Percentiles rank a stretch among this genome's conserved stretches.
Conservation (phyloP, 164 flowering plant species). For the Vitis cinerea region DNA sequence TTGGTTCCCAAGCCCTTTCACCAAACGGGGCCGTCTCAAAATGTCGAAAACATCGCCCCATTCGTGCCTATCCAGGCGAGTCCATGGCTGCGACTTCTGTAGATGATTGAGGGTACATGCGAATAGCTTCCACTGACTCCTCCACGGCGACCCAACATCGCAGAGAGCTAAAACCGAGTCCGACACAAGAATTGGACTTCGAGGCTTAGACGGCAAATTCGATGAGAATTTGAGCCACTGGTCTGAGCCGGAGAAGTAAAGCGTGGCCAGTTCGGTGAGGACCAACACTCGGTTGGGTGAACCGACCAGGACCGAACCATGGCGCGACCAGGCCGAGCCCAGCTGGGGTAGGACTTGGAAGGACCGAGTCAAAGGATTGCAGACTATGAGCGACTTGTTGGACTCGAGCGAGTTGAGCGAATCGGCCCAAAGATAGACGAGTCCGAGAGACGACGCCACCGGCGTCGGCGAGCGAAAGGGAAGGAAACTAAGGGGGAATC, state of each 20-base stretch:
- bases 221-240: constrained; percentile 77
- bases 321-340: constrained; percentile 97
- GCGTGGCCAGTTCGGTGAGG: constrained; percentile 72
- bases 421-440: constrained; percentile 72
- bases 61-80: constrained; percentile 61
- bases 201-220: constrained; percentile 76
- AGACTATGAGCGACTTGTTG: constrained; percentile 52
- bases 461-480: constrained; percentile 45
- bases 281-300: constrained; percentile 55
- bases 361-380: constrained; percentile 73
- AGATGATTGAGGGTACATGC: constrained; percentile 30
- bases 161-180: constrained; percentile 62
- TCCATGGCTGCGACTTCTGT: constrained; percentile 44
- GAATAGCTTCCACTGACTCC: constrained; percentile 84
- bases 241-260: constrained; percentile 42
- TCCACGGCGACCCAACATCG: constrained; percentile 91
- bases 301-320: constrained; percentile 76
- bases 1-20: constrained; percentile 42
- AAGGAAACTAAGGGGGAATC: constrained; percentile 60
- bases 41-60: constrained; percentile 94
- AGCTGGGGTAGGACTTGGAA: constrained; percentile 65
- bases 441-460: constrained; percentile 39
- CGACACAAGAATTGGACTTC: constrained; percentile 69
- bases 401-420: constrained; percentile 28
- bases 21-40: constrained; percentile 77